Evolutionary conservation across 2,329 filamentous ascomycete species (phyloP), one percentile per base, ranked within the genome.

Genomic region (Podosphaera aphanis): DNA sequence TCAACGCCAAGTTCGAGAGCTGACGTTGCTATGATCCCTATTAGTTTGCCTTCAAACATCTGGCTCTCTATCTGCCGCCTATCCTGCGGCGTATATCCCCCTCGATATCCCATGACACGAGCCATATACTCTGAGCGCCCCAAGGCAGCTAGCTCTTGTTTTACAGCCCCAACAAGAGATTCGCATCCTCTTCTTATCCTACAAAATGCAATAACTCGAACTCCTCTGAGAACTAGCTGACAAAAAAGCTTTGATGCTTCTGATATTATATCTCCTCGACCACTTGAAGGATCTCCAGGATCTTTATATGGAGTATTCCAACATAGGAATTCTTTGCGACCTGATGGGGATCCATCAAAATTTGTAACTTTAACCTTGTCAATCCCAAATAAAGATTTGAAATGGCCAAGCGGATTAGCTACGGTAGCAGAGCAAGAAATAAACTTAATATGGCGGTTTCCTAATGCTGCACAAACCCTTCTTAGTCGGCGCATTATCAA

Each of bases 291-390:
- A 60, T 95, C 88, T 1, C 70, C 72, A 0, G 88, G 84, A 53
- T 94, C 88, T 59, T 85, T 92, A 61, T 76, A 93, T 0, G 90
- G 90, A 0, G 88, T 94, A 55, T 98, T 95, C 90, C 90, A 98
- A 61, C 86, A 95, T 5, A 98, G 58, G 48, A 95, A 95, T 56
- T 95, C 88, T 59, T 95, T 95, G 19, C 84, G 71, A 0, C 88
- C 84, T 5, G 84, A 84, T 0, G 90, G 90, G 0, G 86, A 93
- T 1, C 90, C 90, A 57, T 98, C 90, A 56, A 82, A 86, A 56
- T 94, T 85, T 0, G 88, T 79, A 39, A 95, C 62, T 48, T 70
- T 74, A 13, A 93, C 83, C 51, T 86, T 68, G 0, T 85, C 73
- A 5, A 93, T 71, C 0, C 88, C 88, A 53, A 95, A 94, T n/a